phyloP scores from a whole-genome alignment of 305 asterid genomes.

The Solanum chacoense region DNA sequence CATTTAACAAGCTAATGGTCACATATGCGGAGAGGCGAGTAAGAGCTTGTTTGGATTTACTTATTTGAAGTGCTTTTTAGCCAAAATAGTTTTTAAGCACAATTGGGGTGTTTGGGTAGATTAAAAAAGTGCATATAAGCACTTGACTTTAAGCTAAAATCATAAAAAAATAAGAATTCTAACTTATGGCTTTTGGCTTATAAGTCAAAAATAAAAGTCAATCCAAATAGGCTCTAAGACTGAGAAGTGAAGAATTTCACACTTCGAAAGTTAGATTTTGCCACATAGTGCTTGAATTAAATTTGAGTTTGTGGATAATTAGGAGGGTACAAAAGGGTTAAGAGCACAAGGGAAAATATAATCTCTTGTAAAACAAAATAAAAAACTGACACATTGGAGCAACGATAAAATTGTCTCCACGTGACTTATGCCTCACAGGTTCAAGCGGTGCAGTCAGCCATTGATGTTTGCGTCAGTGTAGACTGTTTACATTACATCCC shows the following conservation, averaged over 20 bases:
- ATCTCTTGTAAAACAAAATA: not conserved
- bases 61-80: not conserved
- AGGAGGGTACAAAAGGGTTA: not conserved
- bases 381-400: not conserved
- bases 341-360: not conserved
- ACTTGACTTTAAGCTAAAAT: not conserved
- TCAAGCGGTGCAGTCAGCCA: not conserved
- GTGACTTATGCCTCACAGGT: not conserved
- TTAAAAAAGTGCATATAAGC: not conserved
- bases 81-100: not conserved
- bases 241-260: not conserved
- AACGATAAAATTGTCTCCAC: not conserved
- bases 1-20: not conserved
- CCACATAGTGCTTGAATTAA: not conserved
- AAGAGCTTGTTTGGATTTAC: not conserved
- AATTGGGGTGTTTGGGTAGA: not conserved
- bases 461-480: not conserved
- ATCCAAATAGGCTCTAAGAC: not conserved
- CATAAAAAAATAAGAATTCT: not conserved
- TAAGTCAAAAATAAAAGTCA: not conserved
- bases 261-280: not conserved
- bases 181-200: not conserved
- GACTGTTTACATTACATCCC: not conserved
- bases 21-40: not conserved
- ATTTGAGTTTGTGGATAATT: not conserved